phyloP scores from a whole-genome alignment of 2,329 filamentous ascomycete species.

The Sordariomycetes sp. region DNA sequence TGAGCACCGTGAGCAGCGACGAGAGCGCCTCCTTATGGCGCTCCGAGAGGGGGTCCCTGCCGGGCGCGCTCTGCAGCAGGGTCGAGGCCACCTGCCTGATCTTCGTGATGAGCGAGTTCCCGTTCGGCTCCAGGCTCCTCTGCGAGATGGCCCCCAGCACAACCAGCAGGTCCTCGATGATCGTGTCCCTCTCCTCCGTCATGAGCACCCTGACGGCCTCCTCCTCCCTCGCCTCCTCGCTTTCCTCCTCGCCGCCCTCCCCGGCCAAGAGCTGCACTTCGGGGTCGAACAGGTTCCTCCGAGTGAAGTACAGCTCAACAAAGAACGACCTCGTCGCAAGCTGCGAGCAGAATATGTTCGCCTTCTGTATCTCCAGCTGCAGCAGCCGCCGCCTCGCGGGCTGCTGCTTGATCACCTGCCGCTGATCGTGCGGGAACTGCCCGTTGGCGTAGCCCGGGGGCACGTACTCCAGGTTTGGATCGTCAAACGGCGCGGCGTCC shows the following conservation, averaged over 20 bases:
- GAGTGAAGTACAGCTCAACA: slow-evolving; percentile 74
- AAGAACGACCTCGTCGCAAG: slow-evolving; percentile 74
- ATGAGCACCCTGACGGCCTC: slow-evolving; percentile 52
- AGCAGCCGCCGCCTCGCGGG: slow-evolving; percentile 42
- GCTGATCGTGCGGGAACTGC: slow-evolving; percentile 26
- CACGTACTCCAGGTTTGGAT: slow-evolving; percentile 13
- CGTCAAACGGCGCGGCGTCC: slow-evolving; percentile 17
- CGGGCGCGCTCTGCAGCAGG: slow-evolving; percentile 23
- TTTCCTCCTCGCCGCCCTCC: slow-evolving; percentile 22
- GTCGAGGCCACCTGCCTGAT: slow-evolving; percentile 78
- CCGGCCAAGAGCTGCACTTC: slow-evolving; percentile 18
- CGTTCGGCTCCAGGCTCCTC: slow-evolving; percentile 71
- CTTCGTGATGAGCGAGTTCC: slow-evolving; percentile 62
- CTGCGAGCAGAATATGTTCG: slow-evolving; percentile 77
- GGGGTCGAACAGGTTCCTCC: slow-evolving; percentile 53
- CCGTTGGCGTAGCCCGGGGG: neutral
- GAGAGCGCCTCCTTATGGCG: slow-evolving; percentile 61
- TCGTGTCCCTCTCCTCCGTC: slow-evolving; percentile 65
- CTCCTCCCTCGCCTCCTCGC: slow-evolving; percentile 25
- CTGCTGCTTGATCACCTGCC: slow-evolving; percentile 36
- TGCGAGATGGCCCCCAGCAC: slow-evolving; percentile 71
- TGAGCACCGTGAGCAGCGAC: slow-evolving; percentile 63
- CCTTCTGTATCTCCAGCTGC: slow-evolving; percentile 85
- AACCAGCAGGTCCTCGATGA: slow-evolving; percentile 67
- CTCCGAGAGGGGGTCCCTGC: slow-evolving; percentile 28